Conservation (phyloP, 805 yeast species). For the Pichia pseudocactophila region DNA sequence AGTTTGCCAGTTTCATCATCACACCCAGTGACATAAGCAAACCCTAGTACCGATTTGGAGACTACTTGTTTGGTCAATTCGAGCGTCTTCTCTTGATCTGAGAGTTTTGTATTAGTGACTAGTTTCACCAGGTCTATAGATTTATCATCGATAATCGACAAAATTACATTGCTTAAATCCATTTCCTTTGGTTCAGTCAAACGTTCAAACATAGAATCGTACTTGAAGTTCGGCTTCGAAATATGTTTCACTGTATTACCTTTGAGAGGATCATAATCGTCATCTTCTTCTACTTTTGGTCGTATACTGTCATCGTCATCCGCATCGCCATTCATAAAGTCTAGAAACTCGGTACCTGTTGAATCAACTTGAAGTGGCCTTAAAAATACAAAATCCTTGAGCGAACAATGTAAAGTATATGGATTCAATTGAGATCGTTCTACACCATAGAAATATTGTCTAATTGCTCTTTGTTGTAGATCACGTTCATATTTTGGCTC, state of each 20-base stretch:
- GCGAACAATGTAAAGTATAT: slow-evolving; percentile 68
- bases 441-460: slow-evolving; percentile 86
- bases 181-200: slow-evolving; percentile 22
- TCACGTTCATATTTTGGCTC: slow-evolving; percentile 64
- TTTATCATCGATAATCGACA: slow-evolving; percentile 30
- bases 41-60: slow-evolving; percentile 51
- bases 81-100: slow-evolving; percentile 22
- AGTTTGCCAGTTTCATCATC: slow-evolving; percentile 67
- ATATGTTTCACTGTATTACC: not conserved
- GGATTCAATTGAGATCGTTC: slow-evolving; percentile 65
- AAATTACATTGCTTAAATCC: slow-evolving; percentile 63
- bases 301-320: slow-evolving; percentile 5
- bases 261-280: slow-evolving; percentile 28
- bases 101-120: not conserved
- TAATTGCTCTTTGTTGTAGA: slow-evolving; percentile 65
- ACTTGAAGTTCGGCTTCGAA: slow-evolving; percentile 4
- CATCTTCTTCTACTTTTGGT: slow-evolving; percentile 13
- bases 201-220: slow-evolving; percentile 4
- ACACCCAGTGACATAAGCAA: slow-evolving; percentile 46
- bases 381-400: slow-evolving; percentile 51
- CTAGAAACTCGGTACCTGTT: slow-evolving; percentile 13
- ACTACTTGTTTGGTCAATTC: slow-evolving; percentile 13
- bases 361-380: slow-evolving; percentile 35
- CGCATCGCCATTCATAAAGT: slow-evolving; percentile 22
- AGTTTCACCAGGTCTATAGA: slow-evolving; percentile 8